A percentile compares a stretch with the other conserved stretches of the same genome.
Evolutionary conservation across 1,284 basidiomycete species (phyloP).

Genomic region (Malassezia brasiliensis): DNA sequence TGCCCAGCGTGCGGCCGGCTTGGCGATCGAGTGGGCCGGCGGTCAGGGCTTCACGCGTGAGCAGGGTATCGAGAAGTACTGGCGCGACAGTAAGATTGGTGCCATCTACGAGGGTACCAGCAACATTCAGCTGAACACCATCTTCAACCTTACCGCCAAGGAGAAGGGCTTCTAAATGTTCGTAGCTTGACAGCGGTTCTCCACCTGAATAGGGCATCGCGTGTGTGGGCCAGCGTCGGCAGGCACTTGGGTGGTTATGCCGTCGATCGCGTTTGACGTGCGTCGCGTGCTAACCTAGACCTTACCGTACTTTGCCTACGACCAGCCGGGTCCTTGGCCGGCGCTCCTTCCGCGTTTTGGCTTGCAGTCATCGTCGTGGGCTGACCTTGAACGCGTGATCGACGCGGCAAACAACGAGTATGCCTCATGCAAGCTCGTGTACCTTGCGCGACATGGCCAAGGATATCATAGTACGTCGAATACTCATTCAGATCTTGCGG

Average conservation of each 20-base stretch:
- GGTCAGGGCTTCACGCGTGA: slow-evolving; percentile 76
- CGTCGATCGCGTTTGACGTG: neutral
- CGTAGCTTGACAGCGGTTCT: too few species aligned
- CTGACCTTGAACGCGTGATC: neutral
- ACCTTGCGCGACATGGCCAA: slow-evolving; percentile 12
- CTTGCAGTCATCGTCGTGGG: slow-evolving; percentile 6
- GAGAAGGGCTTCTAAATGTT: slow-evolving; percentile 27
- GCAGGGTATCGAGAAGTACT: slow-evolving; percentile 76
- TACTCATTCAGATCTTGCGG: slow-evolving; percentile 7
- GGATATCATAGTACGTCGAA: slow-evolving; percentile 6
- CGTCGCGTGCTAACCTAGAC: neutral
- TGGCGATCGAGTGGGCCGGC: slow-evolving; percentile 93
- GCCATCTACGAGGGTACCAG: slow-evolving; percentile 82
- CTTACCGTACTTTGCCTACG: slow-evolving; percentile 6
- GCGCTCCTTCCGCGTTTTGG: neutral
- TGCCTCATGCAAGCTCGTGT: slow-evolving; percentile 5
- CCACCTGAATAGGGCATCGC: too few species aligned
- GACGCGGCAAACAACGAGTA: neutral
- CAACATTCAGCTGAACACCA: slow-evolving; percentile 83
- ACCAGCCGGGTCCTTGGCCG: neutral
- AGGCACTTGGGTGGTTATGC: too few species aligned
- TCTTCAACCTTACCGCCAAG: slow-evolving; percentile 58
- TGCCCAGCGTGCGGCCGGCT: slow-evolving; percentile 75
- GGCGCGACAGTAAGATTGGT: slow-evolving; percentile 67
- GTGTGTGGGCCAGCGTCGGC: too few species aligned